Base-by-base conservation (phyloP, 441 rosid species). In the Pelargonium citronellum region DNA sequence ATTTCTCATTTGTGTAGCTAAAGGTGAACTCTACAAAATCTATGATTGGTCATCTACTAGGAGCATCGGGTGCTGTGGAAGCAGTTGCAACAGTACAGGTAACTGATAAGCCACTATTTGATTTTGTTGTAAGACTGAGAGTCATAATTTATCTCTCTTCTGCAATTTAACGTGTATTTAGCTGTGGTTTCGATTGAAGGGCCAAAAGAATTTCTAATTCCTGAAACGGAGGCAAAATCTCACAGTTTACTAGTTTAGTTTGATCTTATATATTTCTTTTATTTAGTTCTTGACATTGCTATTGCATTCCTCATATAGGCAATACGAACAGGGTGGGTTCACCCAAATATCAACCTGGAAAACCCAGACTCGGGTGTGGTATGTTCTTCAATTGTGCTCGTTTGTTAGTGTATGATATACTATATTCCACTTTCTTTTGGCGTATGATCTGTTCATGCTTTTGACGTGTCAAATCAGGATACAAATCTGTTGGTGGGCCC, bases 31-130 rank as follows among this genome's bases (percentile, higher is more conserved):
- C 99, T 64, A 91, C 99, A 60, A 95, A 95, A 75, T 95, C 99
- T 44, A 90, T 95, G 99, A 88, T 86, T 20, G 99, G 99, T 61
- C 99, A 95, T 85, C 79, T 92, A 73, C 76, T 95, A 63, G 99
- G 99, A 72, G 99, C 97, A 67, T 85, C 98, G 74, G 99, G 98
- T 69, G 97, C 91, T 0, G 99, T 92, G 67, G 99, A 95, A 81
- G 98, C 99, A 66, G 80, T 95, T 66, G 91, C 98, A 0, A 79
- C 91, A 68, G 75, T 95, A 67, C 98, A 95, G 92, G 99, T 90
- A 81, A 73, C 73, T 43, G 62, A 51, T 46, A 27, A 34, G 7
- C 39, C 39, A 34, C 39, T 34, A 34, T 34, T 34, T 34, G 39
- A 34, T 34, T 34, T 34, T 34, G 39, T 34, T 34, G 39, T 34